Evolutionary conservation across 352 stramenopile species (phyloP).

Genomic region (Globisporangium apiculatum): DNA sequence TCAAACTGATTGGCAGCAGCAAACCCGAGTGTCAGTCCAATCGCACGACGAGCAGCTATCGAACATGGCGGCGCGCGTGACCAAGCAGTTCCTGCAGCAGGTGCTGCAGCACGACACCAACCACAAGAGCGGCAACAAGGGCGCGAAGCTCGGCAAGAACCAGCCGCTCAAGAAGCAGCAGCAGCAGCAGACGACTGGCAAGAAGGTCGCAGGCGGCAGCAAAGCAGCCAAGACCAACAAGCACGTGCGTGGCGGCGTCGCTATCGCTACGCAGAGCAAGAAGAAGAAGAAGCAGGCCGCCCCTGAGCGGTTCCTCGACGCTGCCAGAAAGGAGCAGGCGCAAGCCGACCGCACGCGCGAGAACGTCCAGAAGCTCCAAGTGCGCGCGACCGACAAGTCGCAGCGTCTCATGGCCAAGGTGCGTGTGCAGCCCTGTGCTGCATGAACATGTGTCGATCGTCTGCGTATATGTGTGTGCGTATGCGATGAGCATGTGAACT

Average conservation of each 20-base stretch:
- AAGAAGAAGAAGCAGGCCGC: conserved; percentile 17
- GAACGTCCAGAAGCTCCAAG: conserved; percentile 63
- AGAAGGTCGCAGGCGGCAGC: conserved; percentile 11
- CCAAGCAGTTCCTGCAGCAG: conserved; percentile 70
- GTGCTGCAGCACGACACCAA: conserved; percentile 16
- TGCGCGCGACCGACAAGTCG: conserved; percentile 43
- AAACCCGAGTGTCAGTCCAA: background rate
- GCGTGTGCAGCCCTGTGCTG: background rate
- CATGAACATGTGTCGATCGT: conserved; percentile 1
- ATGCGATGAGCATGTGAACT: background rate
- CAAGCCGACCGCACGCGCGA: conserved; percentile 42
- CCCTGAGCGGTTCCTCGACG: conserved; percentile 46
- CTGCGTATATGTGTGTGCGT: conserved; percentile 1
- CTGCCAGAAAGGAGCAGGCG: conserved; percentile 40
- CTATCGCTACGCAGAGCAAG: background rate
- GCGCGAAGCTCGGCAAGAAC: conserved; percentile 11
- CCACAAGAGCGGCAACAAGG: conserved; percentile 3
- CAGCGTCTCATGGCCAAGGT: conserved; percentile 68
- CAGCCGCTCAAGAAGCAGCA: conserved; percentile 15
- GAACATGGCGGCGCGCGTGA: conserved; percentile 54
- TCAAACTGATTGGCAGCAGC: background rate
- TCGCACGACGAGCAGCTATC: background rate
- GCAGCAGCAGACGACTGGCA: conserved; percentile 15
- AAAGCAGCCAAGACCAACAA: conserved; percentile 16
- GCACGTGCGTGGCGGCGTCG: background rate